A percentile compares a stretch with the other conserved stretches of the same genome.
Evolutionary conservation across 768 basidiomycete species (phyloP).

Genomic region (Coprinellus aureogranulatus): DNA sequence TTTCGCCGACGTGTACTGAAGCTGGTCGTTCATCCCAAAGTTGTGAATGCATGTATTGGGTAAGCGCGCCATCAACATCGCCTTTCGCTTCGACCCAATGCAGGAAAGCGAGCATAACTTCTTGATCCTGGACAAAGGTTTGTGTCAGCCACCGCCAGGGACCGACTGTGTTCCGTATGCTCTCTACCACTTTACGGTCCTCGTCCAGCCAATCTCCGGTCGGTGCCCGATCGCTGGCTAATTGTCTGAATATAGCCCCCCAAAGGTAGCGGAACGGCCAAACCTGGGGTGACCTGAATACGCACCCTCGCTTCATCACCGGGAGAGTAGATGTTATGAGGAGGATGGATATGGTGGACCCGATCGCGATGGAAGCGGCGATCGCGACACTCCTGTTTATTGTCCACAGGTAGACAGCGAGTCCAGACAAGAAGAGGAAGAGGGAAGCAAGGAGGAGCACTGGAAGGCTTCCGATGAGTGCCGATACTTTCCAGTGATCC

Average conservation of each 20-base stretch:
- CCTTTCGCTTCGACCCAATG: not conserved
- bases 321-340: slow-evolving; percentile 23
- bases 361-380: slow-evolving; percentile 18
- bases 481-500: slow-evolving; percentile 25
- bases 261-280: slow-evolving; percentile 16
- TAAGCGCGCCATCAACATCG: too few species aligned
- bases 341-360: slow-evolving; percentile 17
- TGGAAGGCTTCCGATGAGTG: slow-evolving; percentile 25
- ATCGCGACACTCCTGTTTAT: slow-evolving; percentile 19
- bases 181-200: too few species aligned
- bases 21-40: too few species aligned
- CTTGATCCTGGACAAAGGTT: not conserved
- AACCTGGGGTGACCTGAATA: slow-evolving; percentile 28
- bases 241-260: too few species aligned
- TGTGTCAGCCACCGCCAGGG: not conserved
- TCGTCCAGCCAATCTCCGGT: too few species aligned
- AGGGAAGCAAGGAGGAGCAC: slow-evolving; percentile 28
- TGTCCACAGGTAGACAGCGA: slow-evolving; percentile 27
- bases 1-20: too few species aligned
- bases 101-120: not conserved
- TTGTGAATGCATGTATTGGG: too few species aligned
- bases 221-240: too few species aligned
- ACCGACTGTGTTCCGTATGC: too few species aligned
- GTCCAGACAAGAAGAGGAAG: slow-evolving; percentile 28
- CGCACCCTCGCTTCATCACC: slow-evolving; percentile 21